These are phyloP conservation scores for Trametes hirsuta DNA, from an alignment of 1,284 basidiomycete species.

Conservation along the genomic window DNA sequence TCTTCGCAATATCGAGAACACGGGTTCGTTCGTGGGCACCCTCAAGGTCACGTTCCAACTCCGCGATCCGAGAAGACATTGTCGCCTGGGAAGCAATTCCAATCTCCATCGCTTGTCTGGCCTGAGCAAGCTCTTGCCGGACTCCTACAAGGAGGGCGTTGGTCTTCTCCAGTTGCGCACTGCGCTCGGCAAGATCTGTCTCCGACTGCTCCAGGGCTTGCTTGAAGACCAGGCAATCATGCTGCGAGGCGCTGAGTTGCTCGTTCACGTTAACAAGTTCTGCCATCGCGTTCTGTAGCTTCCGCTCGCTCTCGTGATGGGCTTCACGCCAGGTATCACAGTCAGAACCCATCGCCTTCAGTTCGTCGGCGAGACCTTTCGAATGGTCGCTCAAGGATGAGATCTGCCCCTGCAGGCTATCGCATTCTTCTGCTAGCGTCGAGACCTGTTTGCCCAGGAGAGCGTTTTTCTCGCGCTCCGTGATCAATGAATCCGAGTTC, in stretches of 20 bases:
- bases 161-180: slow-evolving; percentile 2
- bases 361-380: not conserved
- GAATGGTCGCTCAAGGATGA: not conserved
- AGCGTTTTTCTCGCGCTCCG: not conserved
- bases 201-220: not conserved
- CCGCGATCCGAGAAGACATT: slow-evolving; percentile 5
- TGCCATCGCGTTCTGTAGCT: not conserved
- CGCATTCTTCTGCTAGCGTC: not conserved
- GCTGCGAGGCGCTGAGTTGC: not conserved
- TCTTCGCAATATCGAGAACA: slow-evolving; percentile 10
- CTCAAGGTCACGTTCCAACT: slow-evolving; percentile 12
- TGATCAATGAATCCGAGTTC: not conserved
- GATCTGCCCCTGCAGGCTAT: not conserved
- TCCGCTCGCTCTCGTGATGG: not conserved
- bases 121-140: slow-evolving; percentile 5
- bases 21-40: not conserved
- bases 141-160: not conserved
- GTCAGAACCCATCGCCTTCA: not conserved
- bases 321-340: not conserved
- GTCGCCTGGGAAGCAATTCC: slow-evolving; percentile 1
- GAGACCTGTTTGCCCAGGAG: not conserved
- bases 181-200: not conserved
- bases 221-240: not conserved
- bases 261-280: not conserved
- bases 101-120: not conserved